Percentiles rank a stretch among this genome's conserved stretches.
phyloP scores from a whole-genome alignment of 306 rosid species.

The Prunus fruticosa region DNA sequence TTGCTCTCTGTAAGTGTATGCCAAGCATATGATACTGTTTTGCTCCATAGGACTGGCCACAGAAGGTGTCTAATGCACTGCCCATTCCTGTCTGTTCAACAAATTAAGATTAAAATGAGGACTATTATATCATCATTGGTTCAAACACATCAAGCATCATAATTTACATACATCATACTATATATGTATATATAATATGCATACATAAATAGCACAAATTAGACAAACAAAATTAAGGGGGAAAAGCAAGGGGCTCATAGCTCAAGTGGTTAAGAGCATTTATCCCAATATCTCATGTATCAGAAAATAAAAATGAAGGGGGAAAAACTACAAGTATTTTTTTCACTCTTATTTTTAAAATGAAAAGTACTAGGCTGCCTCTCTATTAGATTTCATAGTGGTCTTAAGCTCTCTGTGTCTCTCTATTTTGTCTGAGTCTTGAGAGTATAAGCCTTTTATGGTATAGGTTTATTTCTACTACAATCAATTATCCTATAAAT shows the following conservation, averaged over 20 bases:
- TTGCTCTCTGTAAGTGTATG: constrained; percentile 40
- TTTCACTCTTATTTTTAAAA: no score
- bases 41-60: constrained; percentile 45
- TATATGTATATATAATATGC: no score
- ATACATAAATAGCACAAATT: no score
- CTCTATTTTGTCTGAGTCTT: background rate
- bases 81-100: constrained; percentile 36
- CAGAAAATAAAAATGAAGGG: background rate
- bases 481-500: background rate
- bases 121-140: background rate
- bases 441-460: no score
- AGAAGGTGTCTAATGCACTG: constrained; percentile 41
- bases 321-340: background rate
- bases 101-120: background rate
- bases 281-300: no score
- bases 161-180: no score
- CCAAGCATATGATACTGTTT: constrained; percentile 36
- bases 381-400: no score
- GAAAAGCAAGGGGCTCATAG: no score
- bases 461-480: background rate
- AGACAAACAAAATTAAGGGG: no score
- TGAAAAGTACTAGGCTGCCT: no score
- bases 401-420: background rate
- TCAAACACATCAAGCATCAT: no score
- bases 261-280: no score